phyloP scores from a whole-genome alignment of 2,329 filamentous ascomycete species.

The Aspergillus caelatus region DNA sequence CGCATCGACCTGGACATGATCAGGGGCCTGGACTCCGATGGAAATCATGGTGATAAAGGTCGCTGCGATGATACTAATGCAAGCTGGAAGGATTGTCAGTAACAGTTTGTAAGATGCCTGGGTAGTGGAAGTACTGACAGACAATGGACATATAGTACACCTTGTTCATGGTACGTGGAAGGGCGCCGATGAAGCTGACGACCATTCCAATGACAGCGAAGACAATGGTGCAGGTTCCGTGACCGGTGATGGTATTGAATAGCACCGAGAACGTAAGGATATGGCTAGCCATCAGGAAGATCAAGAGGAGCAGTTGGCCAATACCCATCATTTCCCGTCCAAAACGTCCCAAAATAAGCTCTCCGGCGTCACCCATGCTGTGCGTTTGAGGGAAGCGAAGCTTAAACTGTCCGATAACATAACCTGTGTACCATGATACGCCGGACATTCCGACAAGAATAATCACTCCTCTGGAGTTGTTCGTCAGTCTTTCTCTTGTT shows the following conservation, averaged over 20 bases:
- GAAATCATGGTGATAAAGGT: slow-evolving; percentile 69
- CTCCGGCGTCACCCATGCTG: slow-evolving; percentile 69
- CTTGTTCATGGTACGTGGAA: slow-evolving; percentile 65
- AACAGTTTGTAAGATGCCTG: background rate
- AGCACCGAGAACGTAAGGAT: slow-evolving; percentile 70
- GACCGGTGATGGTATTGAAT: slow-evolving; percentile 64
- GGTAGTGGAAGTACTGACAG: slow-evolving; percentile 42
- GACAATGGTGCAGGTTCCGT: slow-evolving; percentile 64
- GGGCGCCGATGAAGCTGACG: slow-evolving; percentile 60
- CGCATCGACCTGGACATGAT: slow-evolving; percentile 37
- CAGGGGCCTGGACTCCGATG: slow-evolving; percentile 57
- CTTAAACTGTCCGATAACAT: slow-evolving; percentile 62
- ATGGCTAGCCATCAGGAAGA: slow-evolving; percentile 73
- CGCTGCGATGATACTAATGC: slow-evolving; percentile 64
- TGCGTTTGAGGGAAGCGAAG: slow-evolving; percentile 60
- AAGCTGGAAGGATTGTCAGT: slow-evolving; percentile 46
- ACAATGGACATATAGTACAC: slow-evolving; percentile 63
- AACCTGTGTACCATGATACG: slow-evolving; percentile 62
- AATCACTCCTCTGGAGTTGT: slow-evolving; percentile 48
- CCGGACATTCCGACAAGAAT: slow-evolving; percentile 57
- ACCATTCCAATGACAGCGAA: slow-evolving; percentile 63
- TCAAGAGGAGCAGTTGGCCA: slow-evolving; percentile 64
- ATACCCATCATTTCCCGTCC: slow-evolving; percentile 65
- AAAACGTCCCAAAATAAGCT: slow-evolving; percentile 62
- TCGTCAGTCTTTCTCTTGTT: background rate